These are phyloP conservation scores for Hypoxylon subgilvum DNA, from an alignment of 495 filamentous ascomycete species.

Conservation along the genomic window DNA sequence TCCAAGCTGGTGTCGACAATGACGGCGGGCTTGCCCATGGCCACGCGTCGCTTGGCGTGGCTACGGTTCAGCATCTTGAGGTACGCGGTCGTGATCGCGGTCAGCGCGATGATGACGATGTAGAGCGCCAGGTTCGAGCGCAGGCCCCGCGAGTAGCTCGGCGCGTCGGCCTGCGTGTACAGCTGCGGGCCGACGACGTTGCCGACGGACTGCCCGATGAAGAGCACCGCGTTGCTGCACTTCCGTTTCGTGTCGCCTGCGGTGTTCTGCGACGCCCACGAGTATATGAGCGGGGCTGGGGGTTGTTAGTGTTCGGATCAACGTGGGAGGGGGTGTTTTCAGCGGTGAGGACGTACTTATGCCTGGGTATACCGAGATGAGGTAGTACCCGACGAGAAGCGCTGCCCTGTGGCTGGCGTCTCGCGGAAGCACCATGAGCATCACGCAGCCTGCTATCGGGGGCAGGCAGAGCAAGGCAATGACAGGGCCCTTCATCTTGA, in stretches of 20 bases:
- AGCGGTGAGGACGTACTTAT: constrained; percentile 51
- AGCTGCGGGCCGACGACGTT: constrained; percentile 61
- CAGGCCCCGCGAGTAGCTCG: constrained; percentile 60
- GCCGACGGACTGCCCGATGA: constrained; percentile 64
- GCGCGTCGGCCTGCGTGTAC: constrained; percentile 61
- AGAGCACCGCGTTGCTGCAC: constrained; percentile 61
- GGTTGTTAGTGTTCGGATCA: constrained; percentile 27
- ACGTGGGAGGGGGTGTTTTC: not conserved
- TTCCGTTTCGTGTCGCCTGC: constrained; percentile 70
- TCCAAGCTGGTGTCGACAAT: constrained; percentile 39
- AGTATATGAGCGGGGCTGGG: constrained; percentile 64
- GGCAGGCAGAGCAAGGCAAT: constrained; percentile 61
- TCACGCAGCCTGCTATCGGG: constrained; percentile 62
- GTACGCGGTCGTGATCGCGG: constrained; percentile 51
- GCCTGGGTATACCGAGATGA: constrained; percentile 67
- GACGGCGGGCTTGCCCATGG: constrained; percentile 56
- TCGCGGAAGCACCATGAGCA: constrained; percentile 59
- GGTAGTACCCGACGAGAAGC: constrained; percentile 64
- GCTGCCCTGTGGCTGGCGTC: constrained; percentile 52
- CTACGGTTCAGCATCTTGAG: constrained; percentile 58
- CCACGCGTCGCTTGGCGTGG: constrained; percentile 55
- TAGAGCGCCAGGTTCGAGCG: constrained; percentile 63
- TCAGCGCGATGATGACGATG: constrained; percentile 57
- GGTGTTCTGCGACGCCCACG: constrained; percentile 67
- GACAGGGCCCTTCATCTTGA: constrained; percentile 62